Evolutionary conservation across 257 asterid genomes (phyloP).

Genomic region (Oldenlandia corymbosa): DNA sequence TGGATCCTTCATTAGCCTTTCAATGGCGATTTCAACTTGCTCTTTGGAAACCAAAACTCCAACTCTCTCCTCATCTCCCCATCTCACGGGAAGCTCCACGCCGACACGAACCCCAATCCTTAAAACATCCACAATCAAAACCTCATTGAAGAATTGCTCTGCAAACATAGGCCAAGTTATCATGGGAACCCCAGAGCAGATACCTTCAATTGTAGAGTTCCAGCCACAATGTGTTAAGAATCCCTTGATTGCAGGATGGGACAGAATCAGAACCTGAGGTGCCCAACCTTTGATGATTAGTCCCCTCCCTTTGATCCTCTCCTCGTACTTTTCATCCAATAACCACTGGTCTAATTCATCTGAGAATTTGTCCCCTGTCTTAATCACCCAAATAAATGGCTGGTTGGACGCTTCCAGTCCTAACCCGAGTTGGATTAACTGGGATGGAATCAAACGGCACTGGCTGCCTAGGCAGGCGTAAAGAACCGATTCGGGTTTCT

Average conservation of each 20-base stretch:
- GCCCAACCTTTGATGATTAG: slow-evolving; percentile 52
- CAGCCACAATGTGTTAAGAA: slow-evolving; percentile 24
- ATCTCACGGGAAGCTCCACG: slow-evolving; percentile 27
- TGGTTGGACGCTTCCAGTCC: slow-evolving; percentile 50
- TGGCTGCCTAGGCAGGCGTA: slow-evolving; percentile 80
- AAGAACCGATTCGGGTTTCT: slow-evolving; percentile 30
- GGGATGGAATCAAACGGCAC: slow-evolving; percentile 50
- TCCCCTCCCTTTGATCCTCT: slow-evolving; percentile 35
- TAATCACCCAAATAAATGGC: slow-evolving; percentile 67
- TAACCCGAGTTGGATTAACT: slow-evolving; percentile 53
- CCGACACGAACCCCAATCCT: slow-evolving; percentile 33
- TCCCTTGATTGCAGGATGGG: slow-evolving; percentile 16
- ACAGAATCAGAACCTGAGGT: slow-evolving; percentile 33
- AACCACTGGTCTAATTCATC: slow-evolving; percentile 41
- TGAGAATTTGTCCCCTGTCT: slow-evolving; percentile 13
- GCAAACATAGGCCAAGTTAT: slow-evolving; percentile 50
- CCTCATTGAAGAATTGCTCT: slow-evolving; percentile 38
- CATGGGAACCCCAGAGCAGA: slow-evolving; percentile 26
- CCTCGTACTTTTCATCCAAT: slow-evolving; percentile 29
- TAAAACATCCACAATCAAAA: slow-evolving; percentile 26
- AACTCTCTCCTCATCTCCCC: slow-evolving; percentile 43
- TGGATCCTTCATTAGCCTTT: slow-evolving; percentile 28
- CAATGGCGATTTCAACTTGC: slow-evolving; percentile 27
- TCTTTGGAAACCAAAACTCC: slow-evolving; percentile 35
- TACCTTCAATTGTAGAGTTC: slow-evolving; percentile 21